Conservation (phyloP, 2,329 filamentous ascomycete species). For the Diaporthe nobilis region DNA sequence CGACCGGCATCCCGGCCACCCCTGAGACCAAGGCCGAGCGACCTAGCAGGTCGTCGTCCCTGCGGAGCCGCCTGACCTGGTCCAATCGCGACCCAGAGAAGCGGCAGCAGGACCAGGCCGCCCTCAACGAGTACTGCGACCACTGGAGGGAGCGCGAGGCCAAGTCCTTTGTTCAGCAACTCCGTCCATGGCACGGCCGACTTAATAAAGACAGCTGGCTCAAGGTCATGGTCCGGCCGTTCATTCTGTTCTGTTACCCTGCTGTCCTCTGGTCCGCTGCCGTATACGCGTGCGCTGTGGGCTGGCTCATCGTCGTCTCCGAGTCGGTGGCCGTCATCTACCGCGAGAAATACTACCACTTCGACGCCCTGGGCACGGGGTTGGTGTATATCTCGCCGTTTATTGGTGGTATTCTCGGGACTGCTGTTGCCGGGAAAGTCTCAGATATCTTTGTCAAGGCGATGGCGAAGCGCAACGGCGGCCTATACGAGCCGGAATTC, state of each 20-base stretch:
- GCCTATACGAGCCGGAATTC: slow-evolving; percentile 95
- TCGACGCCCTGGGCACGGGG: slow-evolving; percentile 84
- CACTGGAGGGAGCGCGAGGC: slow-evolving; percentile 76
- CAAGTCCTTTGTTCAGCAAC: slow-evolving; percentile 80
- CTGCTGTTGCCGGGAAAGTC: slow-evolving; percentile 88
- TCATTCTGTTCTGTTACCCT: slow-evolving; percentile 90
- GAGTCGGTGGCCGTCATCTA: slow-evolving; percentile 89
- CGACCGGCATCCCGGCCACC: neutral
- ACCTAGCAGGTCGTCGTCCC: slow-evolving; percentile 36
- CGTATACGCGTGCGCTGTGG: slow-evolving; percentile 89
- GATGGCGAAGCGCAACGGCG: slow-evolving; percentile 89
- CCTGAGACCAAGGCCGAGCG: slow-evolving; percentile 23
- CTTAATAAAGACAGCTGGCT: slow-evolving; percentile 85
- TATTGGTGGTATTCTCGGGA: slow-evolving; percentile 89
- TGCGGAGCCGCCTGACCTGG: slow-evolving; percentile 40
- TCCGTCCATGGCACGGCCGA: slow-evolving; percentile 83
- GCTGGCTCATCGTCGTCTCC: slow-evolving; percentile 95
- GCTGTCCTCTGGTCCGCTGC: slow-evolving; percentile 89
- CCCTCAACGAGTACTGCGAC: slow-evolving; percentile 74
- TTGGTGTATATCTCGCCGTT: slow-evolving; percentile 93
- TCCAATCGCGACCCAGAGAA: slow-evolving; percentile 52
- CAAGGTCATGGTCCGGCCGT: slow-evolving; percentile 82
- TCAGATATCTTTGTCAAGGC: slow-evolving; percentile 87
- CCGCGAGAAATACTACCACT: slow-evolving; percentile 81
- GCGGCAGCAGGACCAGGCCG: slow-evolving; percentile 57